Evolutionary conservation across 192 early-diverging fungal species (phyloP), one percentile per base, ranked within the genome.

Genomic region (Backusella sp.): DNA sequence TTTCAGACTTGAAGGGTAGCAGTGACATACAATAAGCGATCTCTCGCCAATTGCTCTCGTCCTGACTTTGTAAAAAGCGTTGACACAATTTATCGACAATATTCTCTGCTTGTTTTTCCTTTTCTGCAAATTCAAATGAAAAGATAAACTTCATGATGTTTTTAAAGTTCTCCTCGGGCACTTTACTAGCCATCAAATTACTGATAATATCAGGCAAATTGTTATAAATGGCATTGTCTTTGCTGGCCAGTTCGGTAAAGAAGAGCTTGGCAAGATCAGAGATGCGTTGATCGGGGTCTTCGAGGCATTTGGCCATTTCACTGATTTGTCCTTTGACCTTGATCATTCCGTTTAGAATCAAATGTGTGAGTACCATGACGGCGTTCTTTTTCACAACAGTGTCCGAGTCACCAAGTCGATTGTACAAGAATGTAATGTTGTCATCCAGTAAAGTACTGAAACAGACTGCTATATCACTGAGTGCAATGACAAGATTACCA

Each of bases 151-250:
- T 92, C 94, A 99, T 98, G 66, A 99, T 96, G 59, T 87, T 90
- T 26, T 83, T 87, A 85, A 97, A 99, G 41, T 86, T 85, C 36
- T 92, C 91, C 81, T 99, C 97, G 59, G 90, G 84, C 28, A 99
- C 90, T 6, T 90, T 88, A 59, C 87, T 88, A 35, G 84, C 83
- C 17, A 93, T 94, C 73, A 99, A 84, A 74, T 96, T 98, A 76
- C 92, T 94, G 79, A 99, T 97, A 46, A 99, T 99, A 84, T 99
- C 98, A 1, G 97, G 96, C 78, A 99, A 85, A 81, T 99, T 99
- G 84, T 99, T 99, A 87, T 99, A 99, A 23, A 99, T 91, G 11
- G 97, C 96, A 78, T 98, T 98, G 81, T 99, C 98, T 81, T 99
- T 99, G 32, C 91, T 91, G 0, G 95, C 87, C 75, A 99, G 82